Base-by-base conservation (phyloP, 2,329 filamentous ascomycete genomes). In the Microsporum ferrugineum region DNA sequence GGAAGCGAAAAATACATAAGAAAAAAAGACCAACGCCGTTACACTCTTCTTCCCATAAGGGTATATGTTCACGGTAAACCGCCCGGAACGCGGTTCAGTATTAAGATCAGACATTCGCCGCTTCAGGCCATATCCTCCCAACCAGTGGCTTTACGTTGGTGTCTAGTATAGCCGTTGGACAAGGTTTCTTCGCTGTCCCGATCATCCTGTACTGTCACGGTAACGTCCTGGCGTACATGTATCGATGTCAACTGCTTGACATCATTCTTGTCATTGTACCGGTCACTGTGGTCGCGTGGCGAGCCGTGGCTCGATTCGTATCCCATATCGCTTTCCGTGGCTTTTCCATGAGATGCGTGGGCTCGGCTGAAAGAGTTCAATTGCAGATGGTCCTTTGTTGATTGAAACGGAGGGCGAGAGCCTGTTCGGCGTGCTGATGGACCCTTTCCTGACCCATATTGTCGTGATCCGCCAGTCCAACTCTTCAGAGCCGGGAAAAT, bases 401-500 rank as follows among this genome's bases (percentile, higher is more conserved):
- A 14, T 27, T 49, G 43, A 23, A 55, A 38, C 2, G 43, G 36
- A 17, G 57, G 60, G 10, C 43, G n/a, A 1, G 38, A 27, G 8
- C 34, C 31, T 60, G 74, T 73, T 49, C 69, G 68, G 23, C 45
- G 45, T 2, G 23, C 10, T 2, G 45, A 4, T 4, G 23, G 10
- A 12, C 2, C 27, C 27, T 49, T 49, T 27, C 45, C 45, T 33
- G 45, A 29, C 5, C 3, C 45, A 31, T 27, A 73, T 70, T 7
- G 71, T 70, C 17, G 62, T 66, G 72, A 75, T 33, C 71, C 72
- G 1, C 72, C 73, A 8, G 71, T 73, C 73, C 73, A 75, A 62
- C 71, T 74, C 64, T 71, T 73, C 63, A 75, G 68, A 1, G 67
- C 67, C 1, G 73, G 74, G 71, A 81, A 81, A 23, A 80, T 66